Evolutionary conservation across 495 filamentous ascomycete genomes (phyloP), one percentile per base, ranked within the genome.

Genomic region (Coniosporium apollinis): DNA sequence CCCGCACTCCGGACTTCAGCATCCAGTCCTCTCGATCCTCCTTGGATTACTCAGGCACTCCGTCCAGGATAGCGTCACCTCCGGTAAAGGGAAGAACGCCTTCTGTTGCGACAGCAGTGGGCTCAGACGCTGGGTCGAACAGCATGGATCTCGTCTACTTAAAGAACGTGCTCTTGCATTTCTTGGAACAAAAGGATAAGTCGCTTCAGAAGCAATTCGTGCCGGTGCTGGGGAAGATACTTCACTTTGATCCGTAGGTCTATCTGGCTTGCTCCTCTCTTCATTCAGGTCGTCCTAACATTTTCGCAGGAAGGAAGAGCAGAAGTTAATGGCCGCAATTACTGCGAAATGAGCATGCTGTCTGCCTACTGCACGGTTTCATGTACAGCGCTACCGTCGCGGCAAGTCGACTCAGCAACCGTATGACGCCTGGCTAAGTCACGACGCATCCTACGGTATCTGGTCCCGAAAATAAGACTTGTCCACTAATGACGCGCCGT

Each of bases 121-220:
- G 30, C 17, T 13, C n/a, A n/a, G n/a, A n/a, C n/a, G n/a, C n/a
- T n/a, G n/a, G n/a, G n/a, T n/a, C n/a, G n/a, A n/a, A n/a, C n/a
- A n/a, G n/a, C n/a, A 66, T 76, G 35, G 81, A 97, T 54, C 78
- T 76, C 42, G 73, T 83, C 48, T 97, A 97, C 52, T 54, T 97
- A 39, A 96, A 96, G 64, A 94, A 91, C 21, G 83, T 97, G 24
- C 65, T 97, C 17, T 58, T 96, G 28, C 87, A 94, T 55, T 94
- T 97, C 47, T 55, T 97, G 51, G 85, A 94, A 63, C 80, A 89
- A 52, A 82, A 75, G 60, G 89, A 97, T 48, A 92, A 86, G 60
- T 83, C 72, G 52, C 70, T 84, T 40, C 79, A 92, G 54, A 71
- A 76, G 51, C 85, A 94, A 64, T 64, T 97, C 34, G 78, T 97